Conservation (phyloP, 2,329 filamentous ascomycete genomes). For the Nothophoma quercina region DNA sequence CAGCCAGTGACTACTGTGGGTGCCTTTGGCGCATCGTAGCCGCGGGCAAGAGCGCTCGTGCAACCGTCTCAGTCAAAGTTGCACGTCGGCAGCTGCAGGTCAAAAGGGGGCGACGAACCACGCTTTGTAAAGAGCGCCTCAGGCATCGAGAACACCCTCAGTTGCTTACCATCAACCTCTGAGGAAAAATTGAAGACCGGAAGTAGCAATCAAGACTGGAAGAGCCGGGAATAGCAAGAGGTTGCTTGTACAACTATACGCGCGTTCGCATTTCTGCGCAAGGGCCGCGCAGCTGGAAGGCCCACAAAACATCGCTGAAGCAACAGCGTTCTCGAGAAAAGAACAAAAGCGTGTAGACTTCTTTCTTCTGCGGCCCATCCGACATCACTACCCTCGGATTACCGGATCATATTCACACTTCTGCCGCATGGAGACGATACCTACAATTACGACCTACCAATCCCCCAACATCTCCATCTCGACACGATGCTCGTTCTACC, state of each 20-base stretch:
- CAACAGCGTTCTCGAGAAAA: background rate
- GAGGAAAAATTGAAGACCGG: too few species aligned
- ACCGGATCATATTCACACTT: too few species aligned
- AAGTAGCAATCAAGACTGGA: too few species aligned
- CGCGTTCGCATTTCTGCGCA: conserved; percentile 4
- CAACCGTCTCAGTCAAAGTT: too few species aligned
- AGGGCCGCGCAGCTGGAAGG: background rate
- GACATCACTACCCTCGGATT: too few species aligned
- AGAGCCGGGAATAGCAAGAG: background rate
- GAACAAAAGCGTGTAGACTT: background rate
- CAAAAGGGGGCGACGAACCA: conserved; percentile 5
- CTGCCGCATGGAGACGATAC: conserved; percentile 4
- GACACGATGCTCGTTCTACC: conserved; percentile 12
- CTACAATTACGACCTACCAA: background rate
- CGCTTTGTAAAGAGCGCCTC: too few species aligned
- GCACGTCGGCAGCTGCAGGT: background rate
- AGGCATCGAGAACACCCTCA: too few species aligned
- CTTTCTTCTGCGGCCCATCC: too few species aligned
- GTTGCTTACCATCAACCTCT: too few species aligned
- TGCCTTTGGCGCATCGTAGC: background rate
- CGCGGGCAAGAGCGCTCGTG: conserved; percentile 3
- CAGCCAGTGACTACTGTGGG: background rate
- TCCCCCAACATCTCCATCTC: background rate
- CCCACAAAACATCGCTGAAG: background rate
- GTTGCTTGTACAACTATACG: background rate